A percentile compares a stretch with the other conserved stretches of the same genome.
Evolutionary conservation across 2,329 filamentous ascomycete species (phyloP).

Genomic region (Nigrograna mackinnonii): DNA sequence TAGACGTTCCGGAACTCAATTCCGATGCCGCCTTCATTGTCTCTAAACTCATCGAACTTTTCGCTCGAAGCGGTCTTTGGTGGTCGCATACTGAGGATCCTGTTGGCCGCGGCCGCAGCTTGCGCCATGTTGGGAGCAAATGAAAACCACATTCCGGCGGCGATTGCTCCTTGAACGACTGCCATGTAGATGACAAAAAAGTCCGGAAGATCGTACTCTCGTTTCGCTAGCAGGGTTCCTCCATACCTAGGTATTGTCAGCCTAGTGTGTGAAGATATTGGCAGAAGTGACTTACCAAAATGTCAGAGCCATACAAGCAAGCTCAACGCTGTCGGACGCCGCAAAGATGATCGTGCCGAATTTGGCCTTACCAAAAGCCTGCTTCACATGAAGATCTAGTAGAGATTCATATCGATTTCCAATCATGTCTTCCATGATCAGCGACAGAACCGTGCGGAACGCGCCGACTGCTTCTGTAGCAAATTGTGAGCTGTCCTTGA

Average conservation of each 20-base stretch:
- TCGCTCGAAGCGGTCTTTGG: conserved; percentile 8
- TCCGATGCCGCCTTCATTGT: conserved; percentile 18
- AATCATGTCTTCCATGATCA: conserved; percentile 72
- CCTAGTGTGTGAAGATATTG: neutral
- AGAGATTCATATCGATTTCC: conserved; percentile 63
- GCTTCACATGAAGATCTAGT: conserved; percentile 60
- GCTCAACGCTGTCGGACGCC: conserved; percentile 67
- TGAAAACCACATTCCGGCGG: conserved; percentile 43
- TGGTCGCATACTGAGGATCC: conserved; percentile 38
- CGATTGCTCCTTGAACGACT: conserved; percentile 49
- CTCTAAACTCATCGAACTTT: conserved; percentile 13
- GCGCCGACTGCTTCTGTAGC: conserved; percentile 75
- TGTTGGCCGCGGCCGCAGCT: conserved; percentile 39
- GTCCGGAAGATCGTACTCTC: conserved; percentile 52
- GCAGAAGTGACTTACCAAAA: conserved; percentile 54
- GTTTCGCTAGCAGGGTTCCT: conserved; percentile 40
- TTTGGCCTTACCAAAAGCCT: conserved; percentile 64
- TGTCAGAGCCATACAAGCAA: conserved; percentile 65
- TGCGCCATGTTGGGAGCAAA: conserved; percentile 53
- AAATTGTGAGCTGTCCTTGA: conserved; percentile 73
- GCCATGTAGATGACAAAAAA: conserved; percentile 60
- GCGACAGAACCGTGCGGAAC: conserved; percentile 71
- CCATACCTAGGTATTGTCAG: conserved; percentile 31
- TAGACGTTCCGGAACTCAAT: conserved; percentile 93
- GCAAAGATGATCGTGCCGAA: conserved; percentile 69